Conservation (phyloP, 2,329 filamentous ascomycete genomes). For the Xylaria sp. region DNA sequence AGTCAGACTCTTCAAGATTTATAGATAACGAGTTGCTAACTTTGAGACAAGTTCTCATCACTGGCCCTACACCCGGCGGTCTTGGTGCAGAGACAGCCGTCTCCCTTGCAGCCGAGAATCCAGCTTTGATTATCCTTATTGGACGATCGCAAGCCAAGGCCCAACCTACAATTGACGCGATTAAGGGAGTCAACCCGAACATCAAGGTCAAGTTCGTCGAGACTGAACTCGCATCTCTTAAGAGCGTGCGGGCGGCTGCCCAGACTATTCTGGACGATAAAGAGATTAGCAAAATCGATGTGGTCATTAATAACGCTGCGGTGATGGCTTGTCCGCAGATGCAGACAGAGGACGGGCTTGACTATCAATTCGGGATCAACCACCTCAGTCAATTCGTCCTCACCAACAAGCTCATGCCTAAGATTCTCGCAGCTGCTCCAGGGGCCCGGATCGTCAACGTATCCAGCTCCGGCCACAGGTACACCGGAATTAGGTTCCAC, state of each 20-base stretch:
- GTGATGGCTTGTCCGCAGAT: slow-evolving; percentile 55
- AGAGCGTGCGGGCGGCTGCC: slow-evolving; percentile 50
- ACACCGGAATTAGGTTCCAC: slow-evolving; percentile 43
- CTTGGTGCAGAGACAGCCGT: slow-evolving; percentile 49
- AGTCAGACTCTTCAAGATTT: slow-evolving; percentile 12
- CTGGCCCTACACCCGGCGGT: slow-evolving; percentile 49
- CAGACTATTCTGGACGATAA: slow-evolving; percentile 46
- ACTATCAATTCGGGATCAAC: slow-evolving; percentile 51
- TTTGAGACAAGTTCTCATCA: slow-evolving; percentile 47
- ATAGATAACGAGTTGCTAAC: background rate
- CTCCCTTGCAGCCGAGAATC: slow-evolving; percentile 47
- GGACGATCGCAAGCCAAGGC: slow-evolving; percentile 46
- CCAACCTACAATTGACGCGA: slow-evolving; percentile 46
- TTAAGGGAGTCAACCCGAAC: slow-evolving; percentile 40
- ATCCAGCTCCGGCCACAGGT: slow-evolving; percentile 43
- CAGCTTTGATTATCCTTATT: slow-evolving; percentile 47
- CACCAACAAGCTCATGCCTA: slow-evolving; percentile 46
- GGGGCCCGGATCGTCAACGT: slow-evolving; percentile 42
- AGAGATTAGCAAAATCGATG: slow-evolving; percentile 47
- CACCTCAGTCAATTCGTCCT: slow-evolving; percentile 52
- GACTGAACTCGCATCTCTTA: slow-evolving; percentile 47
- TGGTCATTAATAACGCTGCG: slow-evolving; percentile 53
- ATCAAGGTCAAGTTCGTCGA: slow-evolving; percentile 46
- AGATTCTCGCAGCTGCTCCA: slow-evolving; percentile 38
- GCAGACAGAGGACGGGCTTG: slow-evolving; percentile 49